Evolutionary conservation across 768 basidiomycete genomes (phyloP).

Genomic region (Mycena latifolia): DNA sequence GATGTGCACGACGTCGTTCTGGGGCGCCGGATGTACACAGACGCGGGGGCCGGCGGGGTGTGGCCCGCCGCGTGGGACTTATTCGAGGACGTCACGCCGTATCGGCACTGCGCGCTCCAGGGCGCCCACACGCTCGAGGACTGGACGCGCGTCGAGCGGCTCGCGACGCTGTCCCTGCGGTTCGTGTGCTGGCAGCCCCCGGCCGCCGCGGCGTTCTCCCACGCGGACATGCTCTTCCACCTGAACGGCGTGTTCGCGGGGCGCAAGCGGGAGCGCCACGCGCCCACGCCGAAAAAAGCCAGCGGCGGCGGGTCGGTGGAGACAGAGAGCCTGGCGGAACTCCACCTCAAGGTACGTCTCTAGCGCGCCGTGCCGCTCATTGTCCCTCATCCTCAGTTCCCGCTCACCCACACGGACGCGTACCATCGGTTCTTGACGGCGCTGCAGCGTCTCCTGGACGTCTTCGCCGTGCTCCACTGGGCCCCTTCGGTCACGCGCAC

Average conservation of each 20-base stretch:
- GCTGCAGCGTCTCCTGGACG: slow-evolving; percentile 4
- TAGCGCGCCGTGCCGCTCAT: not conserved
- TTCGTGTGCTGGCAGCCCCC: slow-evolving; percentile 29
- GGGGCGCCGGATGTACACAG: slow-evolving; percentile 18
- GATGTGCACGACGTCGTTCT: slow-evolving; percentile 17
- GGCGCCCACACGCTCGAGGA: slow-evolving; percentile 14
- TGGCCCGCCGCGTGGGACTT: slow-evolving; percentile 29
- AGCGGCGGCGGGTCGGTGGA: not conserved
- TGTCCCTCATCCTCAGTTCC: not conserved
- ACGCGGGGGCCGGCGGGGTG: not conserved
- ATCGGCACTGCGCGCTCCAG: slow-evolving; percentile 26
- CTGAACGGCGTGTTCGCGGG: slow-evolving; percentile 24
- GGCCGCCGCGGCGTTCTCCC: not conserved
- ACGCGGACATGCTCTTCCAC: slow-evolving; percentile 25
- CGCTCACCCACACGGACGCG: not conserved
- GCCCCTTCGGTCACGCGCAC: slow-evolving; percentile 12
- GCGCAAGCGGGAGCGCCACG: slow-evolving; percentile 20
- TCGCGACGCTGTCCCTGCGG: slow-evolving; percentile 18
- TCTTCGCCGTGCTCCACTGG: slow-evolving; percentile 13
- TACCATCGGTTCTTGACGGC: slow-evolving; percentile 15
- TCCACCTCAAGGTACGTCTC: slow-evolving; percentile 20
- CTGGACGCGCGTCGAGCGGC: slow-evolving; percentile 20
- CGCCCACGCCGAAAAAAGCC: not conserved
- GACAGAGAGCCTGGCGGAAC: slow-evolving; percentile 4
- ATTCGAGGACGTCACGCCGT: slow-evolving; percentile 31